Conservation (phyloP, 495 filamentous ascomycete species). For the Penicillium salamii region DNA sequence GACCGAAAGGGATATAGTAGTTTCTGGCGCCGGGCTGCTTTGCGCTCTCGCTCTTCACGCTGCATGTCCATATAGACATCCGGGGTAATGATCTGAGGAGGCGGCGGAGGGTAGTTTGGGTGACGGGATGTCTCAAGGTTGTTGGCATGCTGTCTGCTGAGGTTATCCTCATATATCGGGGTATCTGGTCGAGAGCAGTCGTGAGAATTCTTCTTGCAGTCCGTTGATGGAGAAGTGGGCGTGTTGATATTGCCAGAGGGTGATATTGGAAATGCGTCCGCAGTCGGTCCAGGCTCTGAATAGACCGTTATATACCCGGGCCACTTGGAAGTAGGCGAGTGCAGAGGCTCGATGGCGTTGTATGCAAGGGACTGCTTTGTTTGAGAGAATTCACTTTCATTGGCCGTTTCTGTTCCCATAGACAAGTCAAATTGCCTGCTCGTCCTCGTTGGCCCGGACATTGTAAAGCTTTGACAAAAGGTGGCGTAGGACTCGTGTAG, state of each 20-base stretch:
- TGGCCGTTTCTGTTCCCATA: constrained; percentile 3
- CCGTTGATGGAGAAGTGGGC: neutral
- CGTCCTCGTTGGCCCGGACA: constrained; percentile 7
- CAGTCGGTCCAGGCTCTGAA: neutral
- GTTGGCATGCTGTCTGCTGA: neutral
- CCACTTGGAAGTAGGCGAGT: neutral
- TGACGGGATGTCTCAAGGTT: neutral
- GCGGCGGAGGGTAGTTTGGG: constrained; percentile 3
- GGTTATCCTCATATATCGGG: neutral
- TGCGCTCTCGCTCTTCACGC: constrained; percentile 7
- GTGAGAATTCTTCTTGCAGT: neutral
- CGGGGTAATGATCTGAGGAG: constrained; percentile 16
- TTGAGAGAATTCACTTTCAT: neutral
- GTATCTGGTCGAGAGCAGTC: neutral
- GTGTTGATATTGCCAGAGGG: neutral
- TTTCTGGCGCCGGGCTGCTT: constrained; percentile 3
- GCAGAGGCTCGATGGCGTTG: neutral
- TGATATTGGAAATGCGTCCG: constrained; percentile 1
- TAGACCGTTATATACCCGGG: neutral
- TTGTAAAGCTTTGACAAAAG: constrained; percentile 24
- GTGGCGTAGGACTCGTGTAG: constrained; percentile 20
- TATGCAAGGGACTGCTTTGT: neutral
- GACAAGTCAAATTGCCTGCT: constrained; percentile 13
- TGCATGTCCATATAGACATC: constrained; percentile 15
- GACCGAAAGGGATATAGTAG: constrained; percentile 5